Base-by-base conservation (phyloP, 768 basidiomycete species). In the Phaffia tasmanica region DNA sequence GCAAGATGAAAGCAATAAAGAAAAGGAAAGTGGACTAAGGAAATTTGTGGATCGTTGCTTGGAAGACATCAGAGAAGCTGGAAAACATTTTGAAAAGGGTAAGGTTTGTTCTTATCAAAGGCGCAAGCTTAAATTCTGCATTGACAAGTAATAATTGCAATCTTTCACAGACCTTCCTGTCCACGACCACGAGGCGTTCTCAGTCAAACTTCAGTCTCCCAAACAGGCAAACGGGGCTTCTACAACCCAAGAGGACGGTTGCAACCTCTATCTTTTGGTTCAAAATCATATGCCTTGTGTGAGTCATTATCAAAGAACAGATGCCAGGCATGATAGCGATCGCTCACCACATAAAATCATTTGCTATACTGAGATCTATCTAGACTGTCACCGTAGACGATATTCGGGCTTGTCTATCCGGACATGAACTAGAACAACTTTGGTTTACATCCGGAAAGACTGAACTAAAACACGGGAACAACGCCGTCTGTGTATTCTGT, bases 201-300 rank as follows among this genome's bases (percentile, higher is more conserved):
- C 82, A 25, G 71, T 90, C 49, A 74, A 77, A 8, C 76, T 86
- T 4, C 71, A 78, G 0, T 69, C 69, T 11, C 35, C 35, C 4
- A 73, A 77, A 15, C 73, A 79, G 59, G 85, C 85, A 0, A 77
- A 72, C 51, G 73, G 35, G 23, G 56, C 59, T 1, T 47, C 82
- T 27, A 82, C 82, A 2, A 81, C 81, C n/a, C 80, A 79, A 2
- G 80, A 83, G 69, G 90, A 93, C 74, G 85, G 85, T 1, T 83
- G 80, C 47, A 81, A 77, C 69, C 72, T 93, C 21, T 77, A 82
- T 62, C 80, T 86, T 21, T 78, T 79, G 1, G 76, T 93, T 32
- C 77, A 76, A 42, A 97, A 90, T 72, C 76, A 76, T 49, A 74
- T 94, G 27, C 85, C 88, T 42, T 88, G 88, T 71, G 92, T 93